Evolutionary conservation across 129 eudicot genomes (phyloP), one percentile per base, ranked within the genome.

Genomic region (Dittrichia graveolens): DNA sequence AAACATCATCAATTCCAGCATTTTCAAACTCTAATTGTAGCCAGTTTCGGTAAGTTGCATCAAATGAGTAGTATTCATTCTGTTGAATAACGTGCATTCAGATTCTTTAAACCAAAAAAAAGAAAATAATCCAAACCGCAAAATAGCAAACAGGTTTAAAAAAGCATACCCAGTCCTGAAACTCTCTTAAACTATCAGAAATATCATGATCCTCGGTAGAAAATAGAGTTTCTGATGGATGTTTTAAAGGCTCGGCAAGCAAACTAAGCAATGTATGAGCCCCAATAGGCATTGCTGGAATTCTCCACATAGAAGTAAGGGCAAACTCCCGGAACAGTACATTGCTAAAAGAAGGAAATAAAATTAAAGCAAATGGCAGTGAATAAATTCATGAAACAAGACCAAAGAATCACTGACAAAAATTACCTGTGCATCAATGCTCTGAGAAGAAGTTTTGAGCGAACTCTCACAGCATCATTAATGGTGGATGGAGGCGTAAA

Each of bases 301-400:
- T 89, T 78, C 99, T 88, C 97, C 99, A 94, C 99, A 94, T 94
- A 42, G 99, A 94, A n/a, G 88, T 83, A 45, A 94, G 82, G 77
- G 94, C 89, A 79, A 94, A 94, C 76, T 94, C 99, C 83, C 99
- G 79, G 79, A 94, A 94, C 64, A 94, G 81, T 67, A 90, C 78
- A 74, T 94, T 94, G 89, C 99, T 94, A 73, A 52, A 82, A 53
- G 38, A 74, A 59, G 55, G 40, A 69, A 69, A 53, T 39, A 68
- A 15, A 5, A 44, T 24, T 14, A 81, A 52, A 65, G 50, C 58
- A 56, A 31, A 58, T 6, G 49, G 18, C 34, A 47, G 2, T 12
- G 61, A 40, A 41, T 55, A 38, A 60, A 44, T 69, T 60, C 54
- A 69, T 6, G 39, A 69, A 77, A 66, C 40, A 69, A 55, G n/a